Conservation (phyloP, 2,329 filamentous ascomycete genomes). For the Pseudovirgaria hyperparasitica region DNA sequence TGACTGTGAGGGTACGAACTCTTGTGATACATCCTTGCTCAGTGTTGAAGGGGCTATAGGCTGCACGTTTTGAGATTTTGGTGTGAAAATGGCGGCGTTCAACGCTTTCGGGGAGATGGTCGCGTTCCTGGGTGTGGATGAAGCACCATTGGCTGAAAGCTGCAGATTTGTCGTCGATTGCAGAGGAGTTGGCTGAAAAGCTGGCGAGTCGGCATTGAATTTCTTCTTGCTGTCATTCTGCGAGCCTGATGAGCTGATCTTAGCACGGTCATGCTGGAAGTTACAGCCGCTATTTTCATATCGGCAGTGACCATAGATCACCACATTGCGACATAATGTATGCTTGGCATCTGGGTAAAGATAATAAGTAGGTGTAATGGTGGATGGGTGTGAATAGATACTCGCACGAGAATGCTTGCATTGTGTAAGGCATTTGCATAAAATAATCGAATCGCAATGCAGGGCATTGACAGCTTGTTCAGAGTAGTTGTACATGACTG, state of each 20-base stretch:
- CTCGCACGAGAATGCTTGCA: too few species aligned
- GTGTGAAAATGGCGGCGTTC: constrained; percentile 78
- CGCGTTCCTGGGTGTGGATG: constrained; percentile 48
- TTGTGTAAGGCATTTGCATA: too few species aligned
- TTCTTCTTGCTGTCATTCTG: constrained; percentile 55
- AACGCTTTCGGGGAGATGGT: constrained; percentile 81
- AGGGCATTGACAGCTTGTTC: too few species aligned
- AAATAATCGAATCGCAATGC: too few species aligned
- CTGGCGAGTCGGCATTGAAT: constrained; percentile 90
- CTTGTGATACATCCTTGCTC: constrained; percentile 34
- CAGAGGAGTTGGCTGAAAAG: constrained; percentile 79
- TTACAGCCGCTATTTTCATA: constrained; percentile 58
- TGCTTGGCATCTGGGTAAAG: constrained; percentile 54
- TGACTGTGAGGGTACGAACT: background rate
- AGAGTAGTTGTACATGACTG: too few species aligned
- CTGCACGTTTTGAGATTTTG: constrained; percentile 39
- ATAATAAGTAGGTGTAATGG: too few species aligned
- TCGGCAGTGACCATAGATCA: constrained; percentile 86
- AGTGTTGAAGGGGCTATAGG: constrained; percentile 28
- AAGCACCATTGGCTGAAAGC: too few species aligned
- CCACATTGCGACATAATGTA: constrained; percentile 80
- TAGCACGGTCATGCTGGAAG: constrained; percentile 6
- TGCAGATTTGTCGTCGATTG: constrained; percentile 35
- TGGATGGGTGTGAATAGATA: too few species aligned
- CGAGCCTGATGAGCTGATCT: constrained; percentile 6